Percentiles rank a stretch among this genome's conserved stretches.
phyloP scores from a whole-genome alignment of 1,284 basidiomycete species.

The Chalciporus sp. region DNA sequence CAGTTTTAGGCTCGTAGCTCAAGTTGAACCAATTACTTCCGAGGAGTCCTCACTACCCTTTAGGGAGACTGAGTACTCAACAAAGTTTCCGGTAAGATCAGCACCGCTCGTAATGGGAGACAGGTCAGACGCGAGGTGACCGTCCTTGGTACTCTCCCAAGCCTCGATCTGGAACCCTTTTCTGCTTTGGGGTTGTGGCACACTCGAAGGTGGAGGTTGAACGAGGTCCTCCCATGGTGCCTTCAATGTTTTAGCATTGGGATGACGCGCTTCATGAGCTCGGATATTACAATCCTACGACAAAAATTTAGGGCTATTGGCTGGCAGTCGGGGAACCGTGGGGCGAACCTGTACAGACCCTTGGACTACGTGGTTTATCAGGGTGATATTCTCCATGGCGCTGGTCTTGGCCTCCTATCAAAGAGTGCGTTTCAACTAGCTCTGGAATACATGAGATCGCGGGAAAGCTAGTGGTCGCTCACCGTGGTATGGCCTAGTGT shows the following conservation, averaged over 20 bases:
- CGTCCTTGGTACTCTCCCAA: not conserved
- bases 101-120: not conserved
- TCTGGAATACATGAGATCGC: not conserved
- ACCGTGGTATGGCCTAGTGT: slow-evolving; percentile 6
- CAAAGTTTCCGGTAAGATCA: not conserved
- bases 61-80: slow-evolving; percentile 1
- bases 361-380: not conserved
- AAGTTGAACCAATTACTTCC: slow-evolving; percentile 13
- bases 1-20: not conserved
- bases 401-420: slow-evolving; percentile 6
- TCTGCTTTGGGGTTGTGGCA: not conserved
- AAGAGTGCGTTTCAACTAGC: not conserved
- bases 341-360: slow-evolving; percentile 16
- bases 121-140: not conserved
- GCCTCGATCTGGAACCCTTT: slow-evolving; percentile 3
- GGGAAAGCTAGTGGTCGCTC: slow-evolving; percentile 3
- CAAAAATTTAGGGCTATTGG: not conserved
- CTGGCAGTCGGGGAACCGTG: not conserved
- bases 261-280: not conserved
- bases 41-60: slow-evolving; percentile 4
- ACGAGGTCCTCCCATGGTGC: not conserved
- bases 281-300: slow-evolving; percentile 10
- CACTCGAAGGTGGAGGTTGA: slow-evolving; percentile 1
- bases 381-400: not conserved
- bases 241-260: not conserved